These are phyloP conservation scores for Citrullus colocynthis DNA, from an alignment of 306 rosid species.

Conservation along the genomic window DNA sequence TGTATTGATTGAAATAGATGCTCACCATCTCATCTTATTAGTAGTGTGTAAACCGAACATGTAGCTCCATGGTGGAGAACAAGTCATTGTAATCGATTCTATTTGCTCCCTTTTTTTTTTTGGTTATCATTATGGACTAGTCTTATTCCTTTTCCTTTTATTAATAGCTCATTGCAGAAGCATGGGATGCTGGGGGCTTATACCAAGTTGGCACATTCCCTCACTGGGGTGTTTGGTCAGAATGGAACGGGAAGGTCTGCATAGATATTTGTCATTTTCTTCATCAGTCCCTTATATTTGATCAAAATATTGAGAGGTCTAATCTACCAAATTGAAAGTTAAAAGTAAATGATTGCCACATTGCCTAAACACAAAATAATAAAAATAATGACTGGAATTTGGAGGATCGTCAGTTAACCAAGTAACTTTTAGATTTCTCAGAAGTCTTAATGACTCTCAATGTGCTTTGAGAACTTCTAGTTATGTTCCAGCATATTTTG, in stretches of 20 bases:
- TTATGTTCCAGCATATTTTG: not conserved
- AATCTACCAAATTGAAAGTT: not conserved
- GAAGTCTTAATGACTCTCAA: not conserved
- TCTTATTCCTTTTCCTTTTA: constrained; percentile 18
- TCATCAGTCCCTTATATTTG: not conserved
- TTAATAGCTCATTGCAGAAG: constrained; percentile 86
- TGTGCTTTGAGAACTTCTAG: not conserved
- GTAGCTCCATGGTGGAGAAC: too few relatives aligned
- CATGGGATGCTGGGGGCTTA: constrained; percentile 96
- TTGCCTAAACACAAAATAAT: not conserved
- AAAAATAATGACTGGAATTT: not conserved
- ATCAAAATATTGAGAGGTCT: not conserved
- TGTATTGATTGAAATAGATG: not conserved
- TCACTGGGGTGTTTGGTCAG: constrained; percentile 97
- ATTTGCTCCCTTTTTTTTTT: not conserved
- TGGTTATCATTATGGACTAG: not conserved
- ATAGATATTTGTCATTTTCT: constrained; percentile 11
- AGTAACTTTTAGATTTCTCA: not conserved
- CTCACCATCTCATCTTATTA: not conserved
- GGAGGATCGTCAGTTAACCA: not conserved
- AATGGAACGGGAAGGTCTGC: constrained; percentile 98
- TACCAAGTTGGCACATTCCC: constrained; percentile 97
- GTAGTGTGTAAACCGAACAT: too few relatives aligned
- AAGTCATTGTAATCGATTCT: not conserved
- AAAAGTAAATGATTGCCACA: not conserved